A percentile compares a stretch with the other conserved stretches of the same genome.
Conservation (phyloP, 164 flowering plant genomes). For the Vitis vinifera region ASM3070453v1 NC_081814.1:5793501-5794000, state of each 20-base stretch:
- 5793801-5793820: conserved; percentile 54
- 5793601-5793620: conserved; percentile 45
- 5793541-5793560: conserved; percentile 39
- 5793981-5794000: conserved; percentile 62
- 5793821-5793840: conserved; percentile 31
- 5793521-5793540: conserved; percentile 20
- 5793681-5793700: conserved; percentile 29
- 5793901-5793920: conserved; percentile 54
- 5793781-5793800: conserved; percentile 43
- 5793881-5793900: conserved; percentile 31
- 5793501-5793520: conserved; percentile 24
- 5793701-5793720: conserved; percentile 43
- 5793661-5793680: conserved; percentile 41
- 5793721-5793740: conserved; percentile 50
- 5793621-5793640: conserved; percentile 49
- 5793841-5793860: conserved; percentile 25
- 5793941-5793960: conserved; percentile 62
- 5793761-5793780: conserved; percentile 39
- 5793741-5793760: conserved; percentile 35
- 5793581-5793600: conserved; percentile 41
- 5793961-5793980: conserved; percentile 58
- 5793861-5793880: conserved; percentile 19
- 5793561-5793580: conserved; percentile 36
- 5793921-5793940: conserved; percentile 60
- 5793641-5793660: conserved; percentile 50